phyloP scores from a whole-genome alignment of 225 moss, liverwort and hornwort genomes.

The Anthoceros angustus region DNA sequence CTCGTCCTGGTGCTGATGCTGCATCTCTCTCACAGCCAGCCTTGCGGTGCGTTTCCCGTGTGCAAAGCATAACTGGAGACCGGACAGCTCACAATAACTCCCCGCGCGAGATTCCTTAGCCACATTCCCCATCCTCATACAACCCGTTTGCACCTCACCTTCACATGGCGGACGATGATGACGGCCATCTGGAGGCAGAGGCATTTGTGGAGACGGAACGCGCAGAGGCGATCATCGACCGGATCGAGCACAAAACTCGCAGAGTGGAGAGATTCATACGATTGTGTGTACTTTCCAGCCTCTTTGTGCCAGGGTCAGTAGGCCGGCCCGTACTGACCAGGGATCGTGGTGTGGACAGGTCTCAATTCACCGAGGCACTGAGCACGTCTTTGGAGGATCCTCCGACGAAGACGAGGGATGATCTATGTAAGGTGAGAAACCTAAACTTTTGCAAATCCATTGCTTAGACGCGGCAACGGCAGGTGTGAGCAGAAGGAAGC shows the following conservation, averaged over 20 bases:
- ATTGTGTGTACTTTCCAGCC: conserved; percentile 10
- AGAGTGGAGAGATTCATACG: conserved; percentile 73
- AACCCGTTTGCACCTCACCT: too few relatives aligned
- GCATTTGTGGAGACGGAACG: conserved; percentile 67
- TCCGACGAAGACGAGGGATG: conserved; percentile 81
- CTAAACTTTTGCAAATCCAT: not conserved
- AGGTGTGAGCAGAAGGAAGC: not conserved
- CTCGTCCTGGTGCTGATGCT: too few relatives aligned
- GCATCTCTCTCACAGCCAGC: too few relatives aligned
- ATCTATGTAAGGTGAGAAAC: conserved; percentile 54
- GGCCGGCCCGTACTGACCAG: not conserved
- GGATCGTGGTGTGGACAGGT: conserved; percentile 14
- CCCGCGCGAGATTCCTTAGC: too few relatives aligned
- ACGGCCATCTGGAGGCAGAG: conserved; percentile 41
- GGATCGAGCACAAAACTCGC: conserved; percentile 79
- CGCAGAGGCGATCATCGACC: conserved; percentile 71
- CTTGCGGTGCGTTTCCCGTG: too few relatives aligned
- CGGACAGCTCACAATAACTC: too few relatives aligned
- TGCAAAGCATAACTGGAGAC: too few relatives aligned
- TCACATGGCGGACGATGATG: conserved; percentile 41
- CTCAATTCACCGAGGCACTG: conserved; percentile 72
- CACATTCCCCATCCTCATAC: too few relatives aligned
- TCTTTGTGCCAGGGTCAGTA: not conserved
- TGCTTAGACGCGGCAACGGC: not conserved
- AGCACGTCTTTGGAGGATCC: conserved; percentile 62